Percentiles rank a stretch among this genome's conserved stretches.
phyloP scores from a whole-genome alignment of 148 eudicot species.

The Fagopyrum esculentum region DNA sequence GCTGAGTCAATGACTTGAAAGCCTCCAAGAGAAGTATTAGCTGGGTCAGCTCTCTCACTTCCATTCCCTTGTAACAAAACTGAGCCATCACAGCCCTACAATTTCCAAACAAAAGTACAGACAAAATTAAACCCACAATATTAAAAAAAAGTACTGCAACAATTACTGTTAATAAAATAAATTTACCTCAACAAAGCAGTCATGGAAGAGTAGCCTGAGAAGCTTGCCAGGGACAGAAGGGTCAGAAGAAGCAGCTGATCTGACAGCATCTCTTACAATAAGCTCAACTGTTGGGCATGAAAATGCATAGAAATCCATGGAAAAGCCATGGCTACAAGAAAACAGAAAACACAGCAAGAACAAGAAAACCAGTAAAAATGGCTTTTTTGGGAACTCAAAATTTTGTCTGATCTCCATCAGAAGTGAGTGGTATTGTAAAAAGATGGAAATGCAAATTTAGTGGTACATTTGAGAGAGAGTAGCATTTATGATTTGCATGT shows the following conservation, averaged over 20 bases:
- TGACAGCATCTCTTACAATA: constrained; percentile 49
- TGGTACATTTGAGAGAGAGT: not conserved
- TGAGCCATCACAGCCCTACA: constrained; percentile 81
- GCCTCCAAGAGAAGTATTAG: constrained; percentile 59
- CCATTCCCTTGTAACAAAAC: constrained; percentile 49
- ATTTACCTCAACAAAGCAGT: constrained; percentile 66
- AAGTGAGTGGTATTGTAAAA: too few species aligned
- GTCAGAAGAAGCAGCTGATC: constrained; percentile 48
- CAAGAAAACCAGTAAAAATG: not conserved
- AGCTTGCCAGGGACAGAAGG: constrained; percentile 54
- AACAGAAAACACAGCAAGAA: not conserved
- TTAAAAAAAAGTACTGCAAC: too few species aligned
- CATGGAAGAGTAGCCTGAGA: constrained; percentile 61
- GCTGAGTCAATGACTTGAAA: constrained; percentile 60
- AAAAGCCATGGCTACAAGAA: constrained; percentile 11
- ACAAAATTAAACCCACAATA: too few species aligned
- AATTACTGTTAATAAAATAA: too few species aligned
- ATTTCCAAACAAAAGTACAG: not conserved
- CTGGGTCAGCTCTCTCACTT: constrained; percentile 64
- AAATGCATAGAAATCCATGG: constrained; percentile 43
- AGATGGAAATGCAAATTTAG: too few species aligned
- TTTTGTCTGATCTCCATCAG: too few species aligned
- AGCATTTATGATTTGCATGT: not conserved
- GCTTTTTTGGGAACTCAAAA: not conserved
- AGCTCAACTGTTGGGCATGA: constrained; percentile 53